Evolutionary conservation across 1,284 basidiomycete genomes (phyloP), one percentile per base, ranked within the genome.

Genomic region (Microbotryum silenes-acaulis): DNA sequence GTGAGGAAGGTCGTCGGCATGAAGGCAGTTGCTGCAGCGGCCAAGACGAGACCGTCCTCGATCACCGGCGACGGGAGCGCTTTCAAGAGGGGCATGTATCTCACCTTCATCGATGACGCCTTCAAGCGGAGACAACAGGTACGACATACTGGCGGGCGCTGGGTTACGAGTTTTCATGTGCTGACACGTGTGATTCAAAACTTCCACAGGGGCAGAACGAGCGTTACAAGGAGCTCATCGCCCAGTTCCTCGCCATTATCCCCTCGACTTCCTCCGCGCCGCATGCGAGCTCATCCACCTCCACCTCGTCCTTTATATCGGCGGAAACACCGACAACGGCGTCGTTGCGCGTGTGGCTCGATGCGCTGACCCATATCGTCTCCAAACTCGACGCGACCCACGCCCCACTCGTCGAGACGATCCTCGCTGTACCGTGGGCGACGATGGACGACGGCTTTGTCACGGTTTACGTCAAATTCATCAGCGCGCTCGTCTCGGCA

Each of bases 401-500:
- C 73, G 78, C 84, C n/a, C 75, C 84, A 0, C 83, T 99, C 23
- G 86, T 97, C 42, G 85, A 93, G 63, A 90, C 91, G 33, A 85
- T 98, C 63, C 80, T 97, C 60, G 82, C 82, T 62, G 81, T 96
- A 70, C 91, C 92, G 7, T 99, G 96, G 96, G 87, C 88, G 7
- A 87, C 86, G 7, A 83, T 91, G 77, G 89, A 93, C 69, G 83
- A 82, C 51, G 78, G 80, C 23, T 89, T 93, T 70, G 91, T 91
- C 57, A 87, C 85, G 75, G 83, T 85, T 16, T 96, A 91, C 74
- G 85, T 85, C 29, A 83, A 87, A 29, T 97, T 97, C 73, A 83
- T 92, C 51, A 89, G 90, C 51, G 89, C 93, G 78, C 83, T 99
- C 46, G 84, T 97, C 67, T 91, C 88, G 68, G 91, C 94, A n/a